Evolutionary conservation across 2,329 filamentous ascomycete species (phyloP).

Genomic region (Rhexocercosporidium sp.): DNA sequence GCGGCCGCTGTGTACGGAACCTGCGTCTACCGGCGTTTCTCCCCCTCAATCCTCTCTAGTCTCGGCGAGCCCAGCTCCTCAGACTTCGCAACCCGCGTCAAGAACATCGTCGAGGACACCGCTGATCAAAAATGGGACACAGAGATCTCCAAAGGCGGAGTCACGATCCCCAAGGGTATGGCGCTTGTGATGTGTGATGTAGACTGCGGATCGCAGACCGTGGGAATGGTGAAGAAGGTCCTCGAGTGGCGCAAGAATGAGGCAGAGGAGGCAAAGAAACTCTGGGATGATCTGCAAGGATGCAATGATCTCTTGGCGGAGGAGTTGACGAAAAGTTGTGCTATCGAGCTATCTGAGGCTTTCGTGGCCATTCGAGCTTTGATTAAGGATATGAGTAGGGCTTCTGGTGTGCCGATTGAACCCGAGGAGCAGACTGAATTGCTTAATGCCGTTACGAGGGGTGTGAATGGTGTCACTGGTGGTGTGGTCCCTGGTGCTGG

Average conservation of each 20-base stretch:
- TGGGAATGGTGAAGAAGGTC: slow-evolving; percentile 94
- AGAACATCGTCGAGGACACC: slow-evolving; percentile 67
- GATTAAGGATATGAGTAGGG: slow-evolving; percentile 77
- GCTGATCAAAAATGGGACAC: slow-evolving; percentile 73
- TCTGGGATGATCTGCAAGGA: slow-evolving; percentile 79
- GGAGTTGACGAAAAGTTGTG: slow-evolving; percentile 58
- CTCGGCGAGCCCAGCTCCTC: slow-evolving; percentile 70
- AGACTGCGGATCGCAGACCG: slow-evolving; percentile 90
- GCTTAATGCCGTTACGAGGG: slow-evolving; percentile 72
- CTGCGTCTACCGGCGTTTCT: slow-evolving; percentile 92
- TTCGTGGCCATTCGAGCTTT: slow-evolving; percentile 60
- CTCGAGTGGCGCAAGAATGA: slow-evolving; percentile 78
- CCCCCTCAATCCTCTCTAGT: slow-evolving; percentile 71
- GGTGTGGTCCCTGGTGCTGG: slow-evolving; percentile 95
- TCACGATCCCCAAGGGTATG: slow-evolving; percentile 74
- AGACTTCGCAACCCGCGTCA: slow-evolving; percentile 70
- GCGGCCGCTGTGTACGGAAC: slow-evolving; percentile 92
- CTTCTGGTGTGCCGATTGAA: slow-evolving; percentile 85
- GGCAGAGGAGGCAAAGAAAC: slow-evolving; percentile 62
- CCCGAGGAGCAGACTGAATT: slow-evolving; percentile 83
- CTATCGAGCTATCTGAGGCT: slow-evolving; percentile 51
- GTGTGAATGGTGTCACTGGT: slow-evolving; percentile 79
- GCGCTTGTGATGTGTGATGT: slow-evolving; percentile 94
- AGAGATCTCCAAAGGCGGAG: slow-evolving; percentile 71
- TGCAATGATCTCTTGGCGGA: slow-evolving; percentile 74